Evolutionary conservation across 495 filamentous ascomycete genomes (phyloP), one percentile per base, ranked within the genome.

Genomic region (Filosporella fistucella): DNA sequence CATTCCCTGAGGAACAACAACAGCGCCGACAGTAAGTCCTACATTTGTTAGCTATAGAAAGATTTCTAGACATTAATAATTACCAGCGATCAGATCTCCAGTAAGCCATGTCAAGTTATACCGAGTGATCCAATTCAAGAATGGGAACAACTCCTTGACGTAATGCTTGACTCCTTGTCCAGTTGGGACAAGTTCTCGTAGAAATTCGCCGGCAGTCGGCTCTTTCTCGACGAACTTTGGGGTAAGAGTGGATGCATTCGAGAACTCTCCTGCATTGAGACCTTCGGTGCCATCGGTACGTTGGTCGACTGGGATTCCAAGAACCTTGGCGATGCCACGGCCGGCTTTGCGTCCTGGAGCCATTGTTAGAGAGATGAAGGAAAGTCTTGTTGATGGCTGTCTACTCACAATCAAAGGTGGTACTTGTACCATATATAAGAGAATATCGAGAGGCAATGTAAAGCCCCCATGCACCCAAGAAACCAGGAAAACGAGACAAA

Each of bases 1-100:
- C 93, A 99, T 97, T 47, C 88, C 86, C 60, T 99, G 93, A 5
- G 93, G 93, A 23, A 99, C 88, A 17, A 99, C 93, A 28, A 99
- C 91, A 42, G 85, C 85, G 43, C 93, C 93, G 42, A 97, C 90
- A 5, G 93, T 98, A 60, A 98, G 85, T 59, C 87, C 87, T 90
- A 18, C 35, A 54, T 18, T 53, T 39, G 49, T 24, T 21, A 44
- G 12, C 16, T 12, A 24, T 53, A 21, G 43, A 28, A n/a, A 18
- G 39, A 47, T 7, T 10, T 5, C 26, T n/a, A 16, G 20, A 17
- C 16, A n/a, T 9, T 8, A 17, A 13, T 25, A 61, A 80, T 63
- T 64, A 89, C 91, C 93, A 44, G 93, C 94, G 40, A 96, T 81
- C 34, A 96, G 62, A 67, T 98, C 93, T 46, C 91, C 91, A 12